These are phyloP conservation scores for Exophiala calicioides DNA, from an alignment of 2,329 filamentous ascomycete species.

Conservation along the genomic window DNA sequence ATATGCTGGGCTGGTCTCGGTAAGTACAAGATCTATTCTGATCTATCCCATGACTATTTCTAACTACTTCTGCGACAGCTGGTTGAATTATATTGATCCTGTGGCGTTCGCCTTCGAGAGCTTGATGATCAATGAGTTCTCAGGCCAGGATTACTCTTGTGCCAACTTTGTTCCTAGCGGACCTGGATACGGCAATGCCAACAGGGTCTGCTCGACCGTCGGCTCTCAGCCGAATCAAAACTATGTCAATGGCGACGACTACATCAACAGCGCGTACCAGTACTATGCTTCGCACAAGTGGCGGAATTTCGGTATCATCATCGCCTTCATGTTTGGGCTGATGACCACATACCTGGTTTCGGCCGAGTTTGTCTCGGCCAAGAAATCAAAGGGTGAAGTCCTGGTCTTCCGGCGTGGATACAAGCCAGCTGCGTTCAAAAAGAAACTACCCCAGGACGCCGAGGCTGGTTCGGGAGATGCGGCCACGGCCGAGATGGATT, in stretches of 20 bases:
- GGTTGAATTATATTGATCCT: slow-evolving; percentile 68
- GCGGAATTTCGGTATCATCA: slow-evolving; percentile 75
- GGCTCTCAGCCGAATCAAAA: slow-evolving; percentile 60
- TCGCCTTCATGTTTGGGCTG: slow-evolving; percentile 71
- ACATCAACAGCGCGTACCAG: slow-evolving; percentile 57
- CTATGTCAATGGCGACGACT: slow-evolving; percentile 56
- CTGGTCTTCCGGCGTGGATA: slow-evolving; percentile 36
- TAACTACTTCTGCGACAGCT: too few relatives aligned
- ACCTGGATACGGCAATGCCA: slow-evolving; percentile 57
- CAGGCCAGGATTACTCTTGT: slow-evolving; percentile 59
- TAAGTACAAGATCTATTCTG: too few relatives aligned
- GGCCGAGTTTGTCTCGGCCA: slow-evolving; percentile 36
- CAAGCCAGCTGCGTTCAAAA: slow-evolving; percentile 19
- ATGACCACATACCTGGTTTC: slow-evolving; percentile 34
- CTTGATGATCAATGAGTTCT: slow-evolving; percentile 60
- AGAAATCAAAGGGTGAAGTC: slow-evolving; percentile 41
- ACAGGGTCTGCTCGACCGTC: slow-evolving; percentile 39
- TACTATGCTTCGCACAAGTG: slow-evolving; percentile 58
- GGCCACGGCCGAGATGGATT: slow-evolving; percentile 42
- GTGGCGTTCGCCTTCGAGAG: slow-evolving; percentile 67
- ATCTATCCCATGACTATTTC: too few relatives aligned
- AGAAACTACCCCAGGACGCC: slow-evolving; percentile 41
- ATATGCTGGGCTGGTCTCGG: slow-evolving; percentile 66
- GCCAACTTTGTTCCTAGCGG: slow-evolving; percentile 55
- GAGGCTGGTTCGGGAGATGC: slow-evolving; percentile 31